Percentiles rank a stretch among this genome's conserved stretches.
Evolutionary conservation across 495 filamentous ascomycete species (phyloP).

Genomic region (Haplographium delicatum): DNA sequence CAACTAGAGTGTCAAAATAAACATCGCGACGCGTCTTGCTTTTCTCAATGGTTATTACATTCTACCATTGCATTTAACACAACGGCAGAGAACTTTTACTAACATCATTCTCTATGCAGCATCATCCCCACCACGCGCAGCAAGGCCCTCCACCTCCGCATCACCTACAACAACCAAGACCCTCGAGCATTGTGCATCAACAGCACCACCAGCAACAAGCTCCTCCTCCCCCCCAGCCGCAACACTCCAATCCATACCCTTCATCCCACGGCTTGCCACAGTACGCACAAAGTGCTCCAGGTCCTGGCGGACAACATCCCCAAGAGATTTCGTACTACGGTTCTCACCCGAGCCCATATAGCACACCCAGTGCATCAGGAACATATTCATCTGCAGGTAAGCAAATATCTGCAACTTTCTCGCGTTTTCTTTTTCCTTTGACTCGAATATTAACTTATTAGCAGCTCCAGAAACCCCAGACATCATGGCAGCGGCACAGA

Average conservation of each 20-base stretch:
- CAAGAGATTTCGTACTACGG: slow-evolving; percentile 65
- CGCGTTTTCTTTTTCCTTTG: slow-evolving; percentile 10
- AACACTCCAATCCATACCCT: slow-evolving; percentile 54
- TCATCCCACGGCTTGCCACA: slow-evolving; percentile 42
- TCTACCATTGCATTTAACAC: slow-evolving; percentile 19
- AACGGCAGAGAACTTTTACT: slow-evolving; percentile 14
- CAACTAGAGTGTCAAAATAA: slow-evolving; percentile 22
- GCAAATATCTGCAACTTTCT: slow-evolving; percentile 25
- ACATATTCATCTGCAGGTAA: slow-evolving; percentile 78
- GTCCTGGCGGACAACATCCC: slow-evolving; percentile 45
- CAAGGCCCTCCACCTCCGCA: slow-evolving; percentile 40
- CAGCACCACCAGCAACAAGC: slow-evolving; percentile 54
- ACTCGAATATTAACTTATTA: slow-evolving; percentile 11
- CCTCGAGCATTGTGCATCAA: slow-evolving; percentile 59
- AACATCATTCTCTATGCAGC: slow-evolving; percentile 40
- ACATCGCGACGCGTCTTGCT: slow-evolving; percentile 26
- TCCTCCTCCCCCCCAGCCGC: slow-evolving; percentile 38
- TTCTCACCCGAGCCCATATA: slow-evolving; percentile 65
- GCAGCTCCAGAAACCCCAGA: slow-evolving; percentile 68
- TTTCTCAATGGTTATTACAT: slow-evolving; percentile 27
- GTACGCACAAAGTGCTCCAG: slow-evolving; percentile 46
- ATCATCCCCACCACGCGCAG: slow-evolving; percentile 55
- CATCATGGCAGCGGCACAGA: slow-evolving; percentile 89
- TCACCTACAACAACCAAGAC: slow-evolving; percentile 55
- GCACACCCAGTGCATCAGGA: slow-evolving; percentile 61